phyloP scores from a whole-genome alignment of 163 green algal species.

The Volvox carteri region DNA sequence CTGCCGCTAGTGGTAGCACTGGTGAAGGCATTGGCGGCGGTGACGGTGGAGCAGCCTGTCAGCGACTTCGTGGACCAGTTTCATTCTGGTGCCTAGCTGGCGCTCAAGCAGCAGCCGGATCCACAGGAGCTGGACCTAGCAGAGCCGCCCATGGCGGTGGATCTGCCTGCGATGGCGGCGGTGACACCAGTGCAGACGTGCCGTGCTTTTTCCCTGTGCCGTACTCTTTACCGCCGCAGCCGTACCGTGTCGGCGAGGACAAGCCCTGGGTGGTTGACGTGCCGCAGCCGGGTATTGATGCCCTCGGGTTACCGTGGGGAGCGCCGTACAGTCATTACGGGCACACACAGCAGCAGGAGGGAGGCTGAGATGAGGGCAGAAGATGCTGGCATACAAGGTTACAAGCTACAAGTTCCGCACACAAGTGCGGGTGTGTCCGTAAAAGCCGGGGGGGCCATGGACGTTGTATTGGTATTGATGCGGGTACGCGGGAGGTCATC shows the following conservation, averaged over 20 bases:
- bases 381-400: too few species aligned
- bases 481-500: too few species aligned
- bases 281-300: slow-evolving; percentile 6
- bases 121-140: neutral
- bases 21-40: too few species aligned
- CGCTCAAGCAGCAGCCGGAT: neutral
- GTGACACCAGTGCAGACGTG: neutral
- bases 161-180: neutral
- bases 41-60: neutral
- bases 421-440: too few species aligned
- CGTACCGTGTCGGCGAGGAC: slow-evolving; percentile 3
- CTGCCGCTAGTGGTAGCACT: too few species aligned
- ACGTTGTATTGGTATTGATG: too few species aligned
- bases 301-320: slow-evolving; percentile 1
- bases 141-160: neutral
- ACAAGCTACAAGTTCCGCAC: too few species aligned
- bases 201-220: slow-evolving; percentile 4
- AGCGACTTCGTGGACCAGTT: neutral
- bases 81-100: neutral
- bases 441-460: too few species aligned
- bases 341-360: neutral
- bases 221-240: slow-evolving; percentile 8
- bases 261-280: slow-evolving; percentile 20
- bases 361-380: too few species aligned
- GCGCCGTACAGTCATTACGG: slow-evolving; percentile 8